phyloP scores from a whole-genome alignment of 768 basidiomycete genomes.

The Boletus tylopilopsis region DNA sequence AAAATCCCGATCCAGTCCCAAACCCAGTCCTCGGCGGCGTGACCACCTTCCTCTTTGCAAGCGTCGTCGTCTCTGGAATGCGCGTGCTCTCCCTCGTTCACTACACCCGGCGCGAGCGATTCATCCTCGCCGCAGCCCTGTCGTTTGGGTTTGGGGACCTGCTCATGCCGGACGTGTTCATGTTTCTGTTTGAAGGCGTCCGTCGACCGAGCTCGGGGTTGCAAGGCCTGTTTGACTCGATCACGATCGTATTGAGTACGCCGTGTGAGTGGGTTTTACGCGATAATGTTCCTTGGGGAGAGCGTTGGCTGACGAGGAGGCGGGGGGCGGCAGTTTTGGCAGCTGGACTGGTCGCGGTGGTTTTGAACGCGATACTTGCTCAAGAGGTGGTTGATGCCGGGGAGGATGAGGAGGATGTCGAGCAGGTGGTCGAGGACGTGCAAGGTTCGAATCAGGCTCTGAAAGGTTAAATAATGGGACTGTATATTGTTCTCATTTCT shows the following conservation, averaged over 20 bases:
- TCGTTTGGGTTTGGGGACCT: slow-evolving; percentile 71
- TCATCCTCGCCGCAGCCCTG: slow-evolving; percentile 65
- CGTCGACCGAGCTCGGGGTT: slow-evolving; percentile 49
- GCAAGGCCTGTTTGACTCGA: slow-evolving; percentile 68
- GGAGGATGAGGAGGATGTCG: slow-evolving; percentile 18
- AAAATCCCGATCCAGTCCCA: slow-evolving; percentile 44
- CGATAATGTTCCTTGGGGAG: neutral
- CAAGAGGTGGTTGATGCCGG: slow-evolving; percentile 23
- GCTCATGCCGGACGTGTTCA: slow-evolving; percentile 61
- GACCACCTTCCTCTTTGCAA: slow-evolving; percentile 83
- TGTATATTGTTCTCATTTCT: too few species aligned
- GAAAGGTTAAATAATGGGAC: neutral
- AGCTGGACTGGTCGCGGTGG: slow-evolving; percentile 53
- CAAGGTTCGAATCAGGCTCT: slow-evolving; percentile 21
- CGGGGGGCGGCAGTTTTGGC: slow-evolving; percentile 41
- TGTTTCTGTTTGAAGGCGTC: slow-evolving; percentile 66
- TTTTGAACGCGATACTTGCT: slow-evolving; percentile 58
- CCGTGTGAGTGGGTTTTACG: slow-evolving; percentile 55
- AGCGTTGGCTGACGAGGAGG: neutral
- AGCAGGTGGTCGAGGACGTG: slow-evolving; percentile 23
- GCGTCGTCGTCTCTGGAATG: slow-evolving; percentile 65
- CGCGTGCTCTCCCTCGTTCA: slow-evolving; percentile 59
- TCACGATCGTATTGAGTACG: slow-evolving; percentile 76
- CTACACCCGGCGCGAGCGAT: slow-evolving; percentile 64
- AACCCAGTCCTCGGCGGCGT: slow-evolving; percentile 81